Base-by-base conservation (phyloP, 257 asterid genomes). In the Capsicum pubescens region DNA sequence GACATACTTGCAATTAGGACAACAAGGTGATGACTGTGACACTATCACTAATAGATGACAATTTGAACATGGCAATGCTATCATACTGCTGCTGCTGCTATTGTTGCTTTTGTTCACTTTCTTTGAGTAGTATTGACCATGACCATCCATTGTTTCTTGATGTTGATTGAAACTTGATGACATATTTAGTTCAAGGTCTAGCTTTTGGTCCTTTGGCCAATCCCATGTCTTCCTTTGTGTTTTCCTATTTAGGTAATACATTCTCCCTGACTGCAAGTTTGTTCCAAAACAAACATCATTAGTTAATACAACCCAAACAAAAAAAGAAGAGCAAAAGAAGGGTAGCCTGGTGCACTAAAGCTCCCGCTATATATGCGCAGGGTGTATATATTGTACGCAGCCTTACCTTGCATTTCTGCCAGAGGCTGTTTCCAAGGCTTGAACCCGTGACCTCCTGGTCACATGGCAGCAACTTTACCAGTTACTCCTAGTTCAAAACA, bases 1-100 rank as follows among this genome's bases (percentile, higher is more conserved):
- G 52, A 89, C 89, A 87, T 86, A 90, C 89, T 91, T 91, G 90
- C 94, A 91, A 76, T 91, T 91, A n/a, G 94, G 94, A 67, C 94
- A 91, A 78, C 86, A 85, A 17, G 93, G 94, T 50, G 91, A 90
- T 7, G 92, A 76, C 84, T 87, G 85, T 76, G 91, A 82, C 21
- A 91, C 89, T 79, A 91, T 91, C 10, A 91, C 93, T 21, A 91
- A 88, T 54, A 91, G 93, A 86, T 91, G 94, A 77, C 94, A 91
- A 84, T 90, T 91, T 13, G 92, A 89, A 77, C 94, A 91, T 70
- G 92, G 89, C 84, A 91, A 86, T 56, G 94, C 94, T 72, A 90
- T 88, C 94, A 89, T 91, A 67, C 83, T 87, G 59, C 63, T 58
- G 44, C 19, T 44, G 35, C 36, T 46, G 9, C 52, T 17, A 19